Evolutionary conservation across 148 eudicot genomes (phyloP).

Genomic region (Chenopodium quinoa): DNA sequence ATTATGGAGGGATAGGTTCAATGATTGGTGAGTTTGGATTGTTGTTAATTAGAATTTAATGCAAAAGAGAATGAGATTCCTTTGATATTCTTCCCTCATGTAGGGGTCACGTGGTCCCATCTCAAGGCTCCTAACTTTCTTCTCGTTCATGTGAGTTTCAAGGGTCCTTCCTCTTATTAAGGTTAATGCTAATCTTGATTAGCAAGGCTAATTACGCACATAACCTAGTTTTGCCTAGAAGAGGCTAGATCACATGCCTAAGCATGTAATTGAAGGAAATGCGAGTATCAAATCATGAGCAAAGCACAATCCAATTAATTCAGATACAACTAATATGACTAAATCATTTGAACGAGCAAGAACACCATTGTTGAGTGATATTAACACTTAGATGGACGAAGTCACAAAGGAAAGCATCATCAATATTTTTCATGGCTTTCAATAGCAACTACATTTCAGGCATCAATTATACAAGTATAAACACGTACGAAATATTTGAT

Average conservation of each 20-base stretch:
- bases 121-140: not conserved
- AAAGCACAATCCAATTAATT: not conserved
- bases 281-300: not conserved
- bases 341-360: too few species aligned
- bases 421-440: not conserved
- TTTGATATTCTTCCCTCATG: constrained; percentile 17
- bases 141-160: constrained; percentile 19
- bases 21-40: constrained; percentile 50
- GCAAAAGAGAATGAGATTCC: constrained; percentile 36
- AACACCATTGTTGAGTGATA: too few species aligned
- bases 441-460: not conserved
- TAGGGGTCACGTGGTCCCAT: constrained; percentile 40
- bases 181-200: constrained; percentile 20
- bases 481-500: not conserved
- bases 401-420: too few species aligned
- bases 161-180: constrained; percentile 1
- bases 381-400: too few species aligned
- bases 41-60: constrained; percentile 34
- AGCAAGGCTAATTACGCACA: constrained; percentile 14
- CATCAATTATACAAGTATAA: not conserved
- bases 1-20: constrained; percentile 34
- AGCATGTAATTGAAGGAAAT: constrained; percentile 18
- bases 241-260: constrained; percentile 26
- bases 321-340: too few species aligned
- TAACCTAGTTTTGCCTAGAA: constrained; percentile 1